phyloP scores from a whole-genome alignment of 768 basidiomycete species.

The Lentinula raphanica region DNA sequence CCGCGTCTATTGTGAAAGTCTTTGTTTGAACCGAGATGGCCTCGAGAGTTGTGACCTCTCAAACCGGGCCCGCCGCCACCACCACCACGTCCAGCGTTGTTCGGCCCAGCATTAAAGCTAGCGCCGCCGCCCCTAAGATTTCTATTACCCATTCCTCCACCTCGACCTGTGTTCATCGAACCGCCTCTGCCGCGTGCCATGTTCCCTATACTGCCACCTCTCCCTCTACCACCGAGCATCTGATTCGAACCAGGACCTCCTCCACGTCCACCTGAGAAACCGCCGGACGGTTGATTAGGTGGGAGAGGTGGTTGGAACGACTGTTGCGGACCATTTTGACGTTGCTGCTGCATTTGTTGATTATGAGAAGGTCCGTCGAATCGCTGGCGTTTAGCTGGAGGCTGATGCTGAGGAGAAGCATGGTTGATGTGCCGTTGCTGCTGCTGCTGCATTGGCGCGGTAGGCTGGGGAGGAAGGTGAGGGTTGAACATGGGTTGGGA shows the following conservation, averaged over 20 bases:
- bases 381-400: constrained; percentile 86
- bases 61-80: constrained; percentile 45
- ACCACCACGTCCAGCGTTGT: constrained; percentile 36
- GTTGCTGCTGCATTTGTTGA: constrained; percentile 41
- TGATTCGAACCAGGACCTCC: constrained; percentile 23
- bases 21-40: constrained; percentile 58
- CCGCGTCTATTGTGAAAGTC: constrained; percentile 64
- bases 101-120: constrained; percentile 34
- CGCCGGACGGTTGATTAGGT: constrained; percentile 36
- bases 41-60: constrained; percentile 61
- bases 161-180: constrained; percentile 41
- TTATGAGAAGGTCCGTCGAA: constrained; percentile 73
- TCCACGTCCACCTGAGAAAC: constrained; percentile 23
- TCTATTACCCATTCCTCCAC: constrained; percentile 46
- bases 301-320: constrained; percentile 61
- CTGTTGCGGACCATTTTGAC: constrained; percentile 53
- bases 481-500: constrained; percentile 17
- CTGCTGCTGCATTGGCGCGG: constrained; percentile 37
- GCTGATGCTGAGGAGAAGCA: constrained; percentile 72
- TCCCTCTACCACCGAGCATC: constrained; percentile 22
- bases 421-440: constrained; percentile 52
- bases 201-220: constrained; percentile 33
- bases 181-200: constrained; percentile 43
- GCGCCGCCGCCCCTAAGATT: constrained; percentile 35
- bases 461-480: constrained; percentile 8